Base-by-base conservation (phyloP, 225 moss, liverwort and hornwort genomes). In the Pseudoscleropodium purum region DNA sequence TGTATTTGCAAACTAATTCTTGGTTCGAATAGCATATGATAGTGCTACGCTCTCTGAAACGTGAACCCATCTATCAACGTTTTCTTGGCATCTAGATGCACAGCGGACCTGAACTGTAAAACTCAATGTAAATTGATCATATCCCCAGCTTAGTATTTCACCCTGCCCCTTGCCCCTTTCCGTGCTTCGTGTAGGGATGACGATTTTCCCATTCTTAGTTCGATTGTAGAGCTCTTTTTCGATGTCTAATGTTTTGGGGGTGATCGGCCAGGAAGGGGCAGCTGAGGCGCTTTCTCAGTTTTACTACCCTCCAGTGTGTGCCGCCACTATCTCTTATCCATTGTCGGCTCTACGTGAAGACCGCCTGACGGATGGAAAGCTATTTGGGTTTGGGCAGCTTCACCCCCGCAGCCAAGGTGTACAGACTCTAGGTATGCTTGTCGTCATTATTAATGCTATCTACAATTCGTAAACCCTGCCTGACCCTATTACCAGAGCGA, bases 321-420 rank as follows among this genome's bases (percentile, higher is more conserved):
- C 99, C 79, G 96, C 93, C 63, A 99, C 97, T 54, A 96, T 99
- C 80, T 99, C 97, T 47, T 99, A 97, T 84, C 99, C 99, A 37
- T 90, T 94, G 86, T 91, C 96, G 24, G 93, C 94, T 84, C 91
- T 99, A 37, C 95, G 92, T 78, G 94, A 96, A 82, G 99, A 99
- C 82, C 96, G 99, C 70, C 93, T 99, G 27, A 96, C 96, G 13
- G 91, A 97, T 85, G 97, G 97, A 84, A 94, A 95, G 88, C 85
- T 99, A 10, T 95, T 95, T 79, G 99, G 99, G 65, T 99, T 99
- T 86, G 99, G 99, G 73, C 99, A 99, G 91, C 97, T 99, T 81
- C 99, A 99, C 92, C 99, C 99, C 25, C 99, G 99, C 69, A 97
- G 94, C 91, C 99, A 99, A 95, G 99, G 99, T 85, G 96, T 99